phyloP scores from a whole-genome alignment of 805 yeast genomes.

The Blastobotrys chiropterorum region DNA sequence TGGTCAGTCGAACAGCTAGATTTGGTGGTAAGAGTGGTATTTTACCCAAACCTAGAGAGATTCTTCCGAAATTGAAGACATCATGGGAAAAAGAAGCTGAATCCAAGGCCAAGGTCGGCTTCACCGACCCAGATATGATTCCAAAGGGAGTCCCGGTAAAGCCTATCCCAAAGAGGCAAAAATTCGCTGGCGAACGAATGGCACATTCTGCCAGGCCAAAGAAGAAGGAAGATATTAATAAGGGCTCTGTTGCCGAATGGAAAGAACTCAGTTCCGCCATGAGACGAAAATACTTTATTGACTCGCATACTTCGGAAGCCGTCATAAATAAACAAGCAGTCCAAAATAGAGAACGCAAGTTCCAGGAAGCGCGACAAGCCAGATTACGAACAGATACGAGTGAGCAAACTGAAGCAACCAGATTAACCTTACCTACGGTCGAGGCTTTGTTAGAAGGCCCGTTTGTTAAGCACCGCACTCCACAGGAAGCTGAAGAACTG shows the following conservation, averaged over 20 bases:
- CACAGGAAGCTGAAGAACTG: slow-evolving; percentile 56
- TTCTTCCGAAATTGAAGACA: slow-evolving; percentile 51
- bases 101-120: slow-evolving; percentile 58
- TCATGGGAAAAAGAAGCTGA: slow-evolving; percentile 29
- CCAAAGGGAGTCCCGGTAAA: slow-evolving; percentile 55
- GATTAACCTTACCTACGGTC: slow-evolving; percentile 73
- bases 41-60: slow-evolving; percentile 69
- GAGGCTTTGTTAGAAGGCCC: slow-evolving; percentile 55
- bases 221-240: slow-evolving; percentile 23
- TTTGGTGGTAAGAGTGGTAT: slow-evolving; percentile 62
- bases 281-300: slow-evolving; percentile 65
- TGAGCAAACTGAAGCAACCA: slow-evolving; percentile 41
- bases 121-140: slow-evolving; percentile 54
- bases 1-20: slow-evolving; percentile 43
- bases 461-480: slow-evolving; percentile 64
- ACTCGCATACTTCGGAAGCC: slow-evolving; percentile 53
- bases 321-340: slow-evolving; percentile 40
- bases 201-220: slow-evolving; percentile 47
- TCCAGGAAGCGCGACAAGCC: slow-evolving; percentile 30
- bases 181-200: slow-evolving; percentile 55
- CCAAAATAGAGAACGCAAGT: slow-evolving; percentile 32
- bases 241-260: slow-evolving; percentile 37
- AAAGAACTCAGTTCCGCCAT: slow-evolving; percentile 50
- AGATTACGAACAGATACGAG: slow-evolving; percentile 28
- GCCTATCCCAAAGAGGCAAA: slow-evolving; percentile 42